phyloP scores from a whole-genome alignment of 139 green algal species.

The Tetraselmis chui region DNA sequence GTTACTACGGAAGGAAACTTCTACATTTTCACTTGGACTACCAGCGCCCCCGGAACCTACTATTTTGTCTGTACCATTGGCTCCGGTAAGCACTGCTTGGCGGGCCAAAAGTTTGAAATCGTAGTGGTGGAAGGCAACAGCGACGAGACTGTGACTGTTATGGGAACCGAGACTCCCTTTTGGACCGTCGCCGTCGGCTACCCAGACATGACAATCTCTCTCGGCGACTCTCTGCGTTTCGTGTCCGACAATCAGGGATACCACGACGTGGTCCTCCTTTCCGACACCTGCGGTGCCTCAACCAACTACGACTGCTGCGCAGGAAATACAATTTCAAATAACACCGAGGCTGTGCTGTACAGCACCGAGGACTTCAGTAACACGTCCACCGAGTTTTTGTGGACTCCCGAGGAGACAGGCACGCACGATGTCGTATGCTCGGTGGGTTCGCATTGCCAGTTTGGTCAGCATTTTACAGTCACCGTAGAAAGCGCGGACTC shows the following conservation, averaged over 20 bases:
- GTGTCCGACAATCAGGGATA: background rate
- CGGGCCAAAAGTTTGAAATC: background rate
- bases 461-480: background rate
- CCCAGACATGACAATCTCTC: background rate
- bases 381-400: background rate
- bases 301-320: background rate
- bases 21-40: background rate
- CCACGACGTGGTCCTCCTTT: background rate
- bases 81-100: background rate
- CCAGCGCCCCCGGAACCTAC: background rate
- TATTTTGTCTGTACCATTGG: background rate
- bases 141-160: background rate
- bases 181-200: background rate
- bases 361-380: background rate
- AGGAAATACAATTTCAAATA: background rate
- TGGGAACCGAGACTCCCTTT: background rate
- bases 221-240: background rate
- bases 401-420: background rate
- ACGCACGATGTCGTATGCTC: background rate
- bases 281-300: background rate
- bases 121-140: background rate
- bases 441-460: background rate
- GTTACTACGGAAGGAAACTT: background rate
- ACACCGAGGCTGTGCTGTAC: background rate
- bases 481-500: background rate